phyloP scores from a whole-genome alignment of 495 filamentous ascomycete genomes.

The Niebla homalea region DNA sequence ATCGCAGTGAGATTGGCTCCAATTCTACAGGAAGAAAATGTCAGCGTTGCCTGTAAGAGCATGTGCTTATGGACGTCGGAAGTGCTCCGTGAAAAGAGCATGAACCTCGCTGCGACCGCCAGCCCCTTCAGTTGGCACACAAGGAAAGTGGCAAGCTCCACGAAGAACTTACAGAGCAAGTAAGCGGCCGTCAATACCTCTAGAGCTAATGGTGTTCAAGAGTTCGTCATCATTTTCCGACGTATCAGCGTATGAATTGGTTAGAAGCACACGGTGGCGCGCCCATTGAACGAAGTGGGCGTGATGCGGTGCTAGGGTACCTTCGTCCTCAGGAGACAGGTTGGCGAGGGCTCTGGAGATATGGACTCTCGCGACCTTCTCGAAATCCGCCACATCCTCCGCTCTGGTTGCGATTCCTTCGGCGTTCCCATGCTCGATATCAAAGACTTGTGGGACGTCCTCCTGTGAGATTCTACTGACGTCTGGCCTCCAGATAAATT shows the following conservation, averaged over 20 bases:
- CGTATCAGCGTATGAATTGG: background rate
- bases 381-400: background rate
- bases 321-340: background rate
- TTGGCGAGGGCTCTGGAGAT: background rate
- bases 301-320: background rate
- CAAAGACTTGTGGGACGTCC: background rate
- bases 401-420: background rate
- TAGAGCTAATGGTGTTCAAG: background rate
- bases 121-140: too few relatives aligned
- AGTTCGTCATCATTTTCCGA: background rate
- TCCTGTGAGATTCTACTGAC: background rate
- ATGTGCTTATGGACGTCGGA: too few relatives aligned
- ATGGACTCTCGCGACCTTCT: background rate
- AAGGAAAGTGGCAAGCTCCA: too few relatives aligned
- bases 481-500: background rate
- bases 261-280: background rate
- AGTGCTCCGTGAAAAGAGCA: too few relatives aligned
- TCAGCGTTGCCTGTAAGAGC: too few relatives aligned
- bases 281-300: slow-evolving; percentile 1
- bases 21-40: background rate
- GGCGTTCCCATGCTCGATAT: background rate
- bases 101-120: too few relatives aligned
- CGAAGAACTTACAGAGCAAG: background rate
- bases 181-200: background rate
- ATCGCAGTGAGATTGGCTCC: background rate